Percentiles rank a stretch among this genome's conserved stretches.
Conservation (phyloP, 108 stramenopile genomes). For the Discostella stelligeroides region DNA sequence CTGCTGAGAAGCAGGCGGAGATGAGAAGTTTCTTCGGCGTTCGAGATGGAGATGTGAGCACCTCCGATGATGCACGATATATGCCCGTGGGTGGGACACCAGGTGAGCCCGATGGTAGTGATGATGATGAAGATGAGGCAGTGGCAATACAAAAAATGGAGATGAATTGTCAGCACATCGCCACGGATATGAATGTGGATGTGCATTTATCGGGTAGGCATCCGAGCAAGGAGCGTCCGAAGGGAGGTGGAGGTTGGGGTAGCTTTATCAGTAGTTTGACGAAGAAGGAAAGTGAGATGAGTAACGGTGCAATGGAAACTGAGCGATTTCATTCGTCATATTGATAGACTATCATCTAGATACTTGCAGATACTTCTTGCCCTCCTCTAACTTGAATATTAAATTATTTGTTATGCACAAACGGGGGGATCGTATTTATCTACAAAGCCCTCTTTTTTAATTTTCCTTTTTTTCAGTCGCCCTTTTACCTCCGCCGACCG, state of each 20-base stretch:
- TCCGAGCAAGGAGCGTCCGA: background rate
- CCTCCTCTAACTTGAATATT: too few species aligned
- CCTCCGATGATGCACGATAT: slow-evolving; percentile 44
- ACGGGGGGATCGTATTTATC: too few species aligned
- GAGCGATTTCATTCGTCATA: background rate
- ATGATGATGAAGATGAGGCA: slow-evolving; percentile 48
- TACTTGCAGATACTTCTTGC: too few species aligned
- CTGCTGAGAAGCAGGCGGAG: slow-evolving; percentile 43
- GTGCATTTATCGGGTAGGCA: slow-evolving; percentile 47
- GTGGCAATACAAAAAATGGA: slow-evolving; percentile 46
- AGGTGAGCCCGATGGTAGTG: slow-evolving; percentile 27
- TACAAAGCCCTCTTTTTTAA: too few species aligned
- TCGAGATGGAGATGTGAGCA: slow-evolving; percentile 27
- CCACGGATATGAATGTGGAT: slow-evolving; percentile 40
- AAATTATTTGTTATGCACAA: too few species aligned
- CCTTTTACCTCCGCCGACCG: too few species aligned
- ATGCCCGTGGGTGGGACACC: slow-evolving; percentile 50
- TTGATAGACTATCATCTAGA: background rate
- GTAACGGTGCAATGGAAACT: background rate
- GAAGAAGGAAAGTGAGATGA: background rate
- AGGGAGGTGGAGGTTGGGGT: slow-evolving; percentile 19
- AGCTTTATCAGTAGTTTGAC: slow-evolving; percentile 41
- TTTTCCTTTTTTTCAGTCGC: too few species aligned
- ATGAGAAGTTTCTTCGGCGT: slow-evolving; percentile 53
- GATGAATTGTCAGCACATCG: slow-evolving; percentile 35